Evolutionary conservation across 73 alveolate genomes (phyloP), one percentile per base, ranked within the genome.

Genomic region (Stentor coeruleus): DNA sequence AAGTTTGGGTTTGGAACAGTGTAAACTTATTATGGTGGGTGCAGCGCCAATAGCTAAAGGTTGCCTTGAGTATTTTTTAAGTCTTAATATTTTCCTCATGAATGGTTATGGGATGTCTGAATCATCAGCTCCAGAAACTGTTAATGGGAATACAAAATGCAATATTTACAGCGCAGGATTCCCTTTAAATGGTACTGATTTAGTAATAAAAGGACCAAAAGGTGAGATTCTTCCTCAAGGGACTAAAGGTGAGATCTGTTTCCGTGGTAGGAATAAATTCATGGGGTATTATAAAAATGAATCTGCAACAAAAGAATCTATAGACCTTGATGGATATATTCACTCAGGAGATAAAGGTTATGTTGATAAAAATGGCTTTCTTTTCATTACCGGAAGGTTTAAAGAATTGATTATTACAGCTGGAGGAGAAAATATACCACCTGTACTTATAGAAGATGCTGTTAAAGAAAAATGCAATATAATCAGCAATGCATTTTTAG

Each of bases 351-450:
- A 96, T 93, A 90, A 95, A 2, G 99, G 99, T 15, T 87, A 88
- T 49, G 74, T 93, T 28, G 93, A 91, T 82, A 84, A 85, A 57
- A 90, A 57, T n/a, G 98, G 98, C 30, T 89, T 91, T 40, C 79
- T 96, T 49, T 86, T 76, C 80, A 96, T 96, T 37, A 79, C 86
- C 6, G 86, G 86, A 60, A 79, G 86, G 86, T 79, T 90, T 6
- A 96, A 96, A 85, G 98, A 94, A 76, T 77, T 96, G 40, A 93
- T 96, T 74, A 95, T 95, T 80, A 93, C 98, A 35, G 98, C 99
- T 42, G 99, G 98, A 76, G 99, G 99, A 35, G 99, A 96, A 85
- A 95, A 95, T 89, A 92, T 96, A 35, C 98, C 99, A 3, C 99
- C 99, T 20, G 97, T 95, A 30, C 81, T 90, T 40, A 94, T 96